phyloP scores from a whole-genome alignment of 345 rosid species.

The Eucalyptus sp. region DNA sequence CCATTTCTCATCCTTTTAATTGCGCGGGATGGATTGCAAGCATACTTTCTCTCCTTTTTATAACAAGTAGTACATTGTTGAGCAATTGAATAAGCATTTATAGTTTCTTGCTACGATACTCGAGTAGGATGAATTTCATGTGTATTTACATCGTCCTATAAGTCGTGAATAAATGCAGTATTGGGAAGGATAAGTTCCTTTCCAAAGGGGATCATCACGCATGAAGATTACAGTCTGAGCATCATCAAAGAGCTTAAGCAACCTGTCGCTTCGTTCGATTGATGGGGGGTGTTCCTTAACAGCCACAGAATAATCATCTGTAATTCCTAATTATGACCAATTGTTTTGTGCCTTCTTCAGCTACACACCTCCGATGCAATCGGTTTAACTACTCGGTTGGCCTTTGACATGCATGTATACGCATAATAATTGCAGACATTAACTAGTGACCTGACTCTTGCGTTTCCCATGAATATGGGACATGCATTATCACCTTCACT shows the following conservation, averaged over 20 bases:
- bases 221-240: neutral
- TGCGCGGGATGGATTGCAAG: neutral
- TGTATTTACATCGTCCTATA: neutral
- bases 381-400: neutral
- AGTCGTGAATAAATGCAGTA: neutral
- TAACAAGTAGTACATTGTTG: neutral
- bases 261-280: neutral
- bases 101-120: neutral
- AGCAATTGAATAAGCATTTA: neutral
- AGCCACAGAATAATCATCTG: neutral
- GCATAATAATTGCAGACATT: neutral
- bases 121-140: neutral
- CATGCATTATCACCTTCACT: neutral
- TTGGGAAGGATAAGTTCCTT: neutral
- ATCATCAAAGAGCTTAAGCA: neutral
- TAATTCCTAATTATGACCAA: neutral
- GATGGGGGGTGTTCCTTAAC: neutral
- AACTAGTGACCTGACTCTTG: neutral
- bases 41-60: neutral
- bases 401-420: neutral
- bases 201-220: neutral
- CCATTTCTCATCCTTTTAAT: neutral
- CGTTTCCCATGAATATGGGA: neutral
- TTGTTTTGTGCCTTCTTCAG: neutral
- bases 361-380: neutral